Evolutionary conservation across 768 basidiomycete species (phyloP).

Genomic region (Mycena leptocephala): DNA sequence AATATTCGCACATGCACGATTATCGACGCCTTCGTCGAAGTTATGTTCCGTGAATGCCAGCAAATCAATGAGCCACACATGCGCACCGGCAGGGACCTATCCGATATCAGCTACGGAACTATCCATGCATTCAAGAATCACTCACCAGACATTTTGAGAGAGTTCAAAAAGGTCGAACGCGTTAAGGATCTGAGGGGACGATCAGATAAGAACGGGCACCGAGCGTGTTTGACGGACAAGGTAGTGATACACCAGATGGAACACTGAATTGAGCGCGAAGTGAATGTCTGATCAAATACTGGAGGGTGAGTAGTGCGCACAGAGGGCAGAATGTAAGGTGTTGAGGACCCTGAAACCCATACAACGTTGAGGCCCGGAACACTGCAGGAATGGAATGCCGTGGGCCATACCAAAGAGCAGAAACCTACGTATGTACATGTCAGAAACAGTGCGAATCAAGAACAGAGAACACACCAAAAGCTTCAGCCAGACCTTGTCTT

Average conservation of each 20-base stretch:
- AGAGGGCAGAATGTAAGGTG: background rate
- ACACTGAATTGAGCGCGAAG: background rate
- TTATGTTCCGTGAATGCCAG: background rate
- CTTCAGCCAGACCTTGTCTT: background rate
- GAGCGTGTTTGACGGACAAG: background rate
- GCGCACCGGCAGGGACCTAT: slow-evolving; percentile 13
- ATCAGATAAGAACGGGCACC: background rate
- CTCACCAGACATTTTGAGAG: slow-evolving; percentile 11
- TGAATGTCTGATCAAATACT: background rate
- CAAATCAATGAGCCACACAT: background rate
- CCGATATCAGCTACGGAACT: background rate
- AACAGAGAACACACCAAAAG: background rate
- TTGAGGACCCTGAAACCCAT: background rate
- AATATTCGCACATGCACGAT: slow-evolving; percentile 10
- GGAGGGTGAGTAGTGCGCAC: background rate
- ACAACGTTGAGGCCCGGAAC: background rate
- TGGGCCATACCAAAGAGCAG: background rate
- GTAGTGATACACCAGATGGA: background rate
- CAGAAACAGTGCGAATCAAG: background rate
- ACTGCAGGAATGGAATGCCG: background rate
- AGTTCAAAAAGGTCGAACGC: background rate
- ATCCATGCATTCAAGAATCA: background rate
- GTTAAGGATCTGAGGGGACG: background rate
- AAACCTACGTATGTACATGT: background rate
- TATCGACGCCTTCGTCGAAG: background rate